These are phyloP conservation scores for Houttuynia cordata DNA, from an alignment of 164 flowering plant species.

Conservation along the genomic window DNA sequence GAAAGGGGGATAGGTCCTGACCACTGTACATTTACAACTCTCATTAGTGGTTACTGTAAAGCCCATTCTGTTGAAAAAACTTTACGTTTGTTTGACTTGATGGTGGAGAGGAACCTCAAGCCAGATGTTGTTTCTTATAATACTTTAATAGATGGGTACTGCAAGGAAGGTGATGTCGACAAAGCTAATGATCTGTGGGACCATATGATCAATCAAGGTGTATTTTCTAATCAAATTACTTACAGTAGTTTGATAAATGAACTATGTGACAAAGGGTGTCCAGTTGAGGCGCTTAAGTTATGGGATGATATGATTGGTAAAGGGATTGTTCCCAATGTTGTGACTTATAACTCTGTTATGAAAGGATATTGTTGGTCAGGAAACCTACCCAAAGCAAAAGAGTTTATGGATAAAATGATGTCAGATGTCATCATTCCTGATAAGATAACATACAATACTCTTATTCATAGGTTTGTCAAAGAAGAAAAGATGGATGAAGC, in stretches of 20 bases:
- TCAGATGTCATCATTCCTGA: slow-evolving; percentile 46
- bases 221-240: slow-evolving; percentile 51
- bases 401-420: slow-evolving; percentile 44
- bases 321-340: slow-evolving; percentile 51
- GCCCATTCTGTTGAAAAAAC: slow-evolving; percentile 47
- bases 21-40: slow-evolving; percentile 59
- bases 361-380: slow-evolving; percentile 77
- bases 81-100: slow-evolving; percentile 38
- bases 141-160: slow-evolving; percentile 68
- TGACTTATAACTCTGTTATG: slow-evolving; percentile 57
- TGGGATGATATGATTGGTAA: slow-evolving; percentile 83
- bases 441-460: slow-evolving; percentile 60
- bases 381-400: slow-evolving; percentile 36
- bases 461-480: slow-evolving; percentile 55
- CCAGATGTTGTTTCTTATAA: slow-evolving; percentile 74
- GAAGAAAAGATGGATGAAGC: slow-evolving; percentile 50
- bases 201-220: slow-evolving; percentile 39
- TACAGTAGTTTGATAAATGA: slow-evolving; percentile 65
- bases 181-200: slow-evolving; percentile 50
- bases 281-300: slow-evolving; percentile 45
- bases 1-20: slow-evolving; percentile 67
- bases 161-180: slow-evolving; percentile 65
- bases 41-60: slow-evolving; percentile 71
- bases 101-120: slow-evolving; percentile 51
- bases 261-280: slow-evolving; percentile 39